Conservation (phyloP, 1,139 yeast genomes). For the Pichia sp. region DNA sequence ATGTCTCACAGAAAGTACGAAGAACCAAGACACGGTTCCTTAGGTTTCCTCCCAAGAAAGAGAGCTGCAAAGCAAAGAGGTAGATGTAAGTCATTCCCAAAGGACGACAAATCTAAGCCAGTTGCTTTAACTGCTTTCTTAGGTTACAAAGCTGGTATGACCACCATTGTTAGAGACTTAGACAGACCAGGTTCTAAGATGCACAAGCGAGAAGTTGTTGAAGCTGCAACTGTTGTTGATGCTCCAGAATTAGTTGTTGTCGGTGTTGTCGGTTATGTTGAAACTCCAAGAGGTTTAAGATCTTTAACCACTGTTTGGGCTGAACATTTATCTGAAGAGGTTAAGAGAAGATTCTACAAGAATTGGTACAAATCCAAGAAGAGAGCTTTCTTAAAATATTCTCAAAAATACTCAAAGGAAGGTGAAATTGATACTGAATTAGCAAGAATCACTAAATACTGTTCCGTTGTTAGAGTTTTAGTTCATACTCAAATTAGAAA, state of each 20-base stretch:
- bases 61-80: constrained; percentile 99
- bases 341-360: constrained; percentile 99
- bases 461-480: constrained; percentile 96
- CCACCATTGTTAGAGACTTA: constrained; percentile 99
- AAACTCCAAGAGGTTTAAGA: constrained; percentile 99
- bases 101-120: constrained; percentile 97
- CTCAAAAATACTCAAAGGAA: constrained; percentile 92
- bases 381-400: constrained; percentile 99
- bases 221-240: constrained; percentile 99
- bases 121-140: constrained; percentile 99
- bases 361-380: constrained; percentile 99
- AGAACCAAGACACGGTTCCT: constrained; percentile 99
- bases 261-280: constrained; percentile 99
- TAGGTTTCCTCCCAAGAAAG: constrained; percentile 99
- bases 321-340: constrained; percentile 98
- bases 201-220: constrained; percentile 99
- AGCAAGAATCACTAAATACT: constrained; percentile 98
- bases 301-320: constrained; percentile 99
- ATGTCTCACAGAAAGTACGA: constrained; percentile 99
- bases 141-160: constrained; percentile 99
- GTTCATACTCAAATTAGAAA: constrained; percentile 99
- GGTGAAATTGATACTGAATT: constrained; percentile 91
- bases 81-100: constrained; percentile 98
- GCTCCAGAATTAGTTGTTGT: constrained; percentile 98
- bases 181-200: constrained; percentile 99